Evolutionary conservation across 2,329 filamentous ascomycete genomes (phyloP), one percentile per base, ranked within the genome.

Genomic region (Monosporascus sp.): DNA sequence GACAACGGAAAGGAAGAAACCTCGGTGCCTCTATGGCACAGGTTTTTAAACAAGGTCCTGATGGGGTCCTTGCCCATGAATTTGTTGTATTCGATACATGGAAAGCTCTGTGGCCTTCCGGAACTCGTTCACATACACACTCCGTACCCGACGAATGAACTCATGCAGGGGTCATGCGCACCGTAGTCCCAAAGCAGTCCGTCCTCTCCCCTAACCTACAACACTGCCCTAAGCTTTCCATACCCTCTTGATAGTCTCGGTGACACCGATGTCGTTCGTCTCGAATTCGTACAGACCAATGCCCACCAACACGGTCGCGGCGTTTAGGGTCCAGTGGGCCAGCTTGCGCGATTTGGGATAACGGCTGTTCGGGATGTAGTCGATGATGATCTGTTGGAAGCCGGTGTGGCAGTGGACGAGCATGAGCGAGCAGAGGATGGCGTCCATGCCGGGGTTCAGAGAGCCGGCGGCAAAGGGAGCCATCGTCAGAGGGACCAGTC

Each of bases 231-330:
- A 90, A 66, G 94, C 93, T 67, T 81, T 90, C 94, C 94, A 99
- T 58, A 97, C 78, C 69, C 88, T 84, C 81, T 88, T 91, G 61
- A 97, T 80, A 34, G 86, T 87, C 80, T 96, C 93, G 8, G 91
- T 96, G 56, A 99, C 73, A 61, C 94, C 94, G 50, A 99, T 91
- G 64, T 99, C 94, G 69, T 97, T 97, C 34, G 94, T 99, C 85
- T 99, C 94, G 66, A 97, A 97, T 74, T 97, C 93, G 76, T 99
- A 99, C 67, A 97, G 81, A 54, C 92, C 92, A 61, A 96, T 81
- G 49, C 89, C 91, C 58, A 92, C 90, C 50, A 90, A 77, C 54
- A 93, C 78, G 11, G 95, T 97, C 56, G 83, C 86, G 46, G 80
- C 75, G 67, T 92, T 91, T 59, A 97, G 83, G 38, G 80, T 77